Base-by-base conservation (phyloP, 371 early-diverging fungal genomes). In the Dichotomocladium elegans region DNA sequence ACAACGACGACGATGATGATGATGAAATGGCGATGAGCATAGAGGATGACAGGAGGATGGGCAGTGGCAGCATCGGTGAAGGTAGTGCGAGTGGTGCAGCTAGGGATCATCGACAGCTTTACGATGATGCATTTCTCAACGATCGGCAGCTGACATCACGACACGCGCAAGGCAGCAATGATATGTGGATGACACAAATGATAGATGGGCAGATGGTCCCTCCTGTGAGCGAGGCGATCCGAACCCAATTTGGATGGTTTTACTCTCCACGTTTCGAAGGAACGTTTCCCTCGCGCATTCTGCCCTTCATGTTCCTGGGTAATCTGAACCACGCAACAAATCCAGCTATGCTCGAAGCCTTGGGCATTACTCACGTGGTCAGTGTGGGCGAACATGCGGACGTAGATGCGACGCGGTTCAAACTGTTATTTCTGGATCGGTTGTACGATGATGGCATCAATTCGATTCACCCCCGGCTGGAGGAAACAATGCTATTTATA, bases 271-370 rank as follows among this genome's bases (percentile, higher is more conserved):
- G 74, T 24, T 85, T 85, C 48, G 85, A 85, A 56, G 83, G 85
- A 1, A 79, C 83, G 6, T 85, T 85, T 53, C 85, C 85, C 0
- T 82, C 83, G 0, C 60, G 81, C 10, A 79, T 85, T 42, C 49
- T 85, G 22, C 80, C 83, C 0, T 82, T 82, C 47, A 47, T 85
- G 21, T 85, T 82, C 45, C 65, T 85, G 6, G 85, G 85, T 4
- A 82, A 85, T 50, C 57, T 85, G 24, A 81, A 81, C 24, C 85
- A 85, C 64, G 83, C 85, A 0, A 81, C 83, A 11, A 85, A 85
- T 48, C 79, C 78, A 14, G 76, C 67, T 1, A 70, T 85, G 70
- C 59, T 85, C 12, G 73, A 74, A 53, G 70, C 68, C 10, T 53
- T 82, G 1, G 72, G 77, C 12, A 81, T 85, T 22, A 76, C 72